phyloP scores from a whole-genome alignment of 1,139 yeast species.

The Diutina mesorugosa region DNA sequence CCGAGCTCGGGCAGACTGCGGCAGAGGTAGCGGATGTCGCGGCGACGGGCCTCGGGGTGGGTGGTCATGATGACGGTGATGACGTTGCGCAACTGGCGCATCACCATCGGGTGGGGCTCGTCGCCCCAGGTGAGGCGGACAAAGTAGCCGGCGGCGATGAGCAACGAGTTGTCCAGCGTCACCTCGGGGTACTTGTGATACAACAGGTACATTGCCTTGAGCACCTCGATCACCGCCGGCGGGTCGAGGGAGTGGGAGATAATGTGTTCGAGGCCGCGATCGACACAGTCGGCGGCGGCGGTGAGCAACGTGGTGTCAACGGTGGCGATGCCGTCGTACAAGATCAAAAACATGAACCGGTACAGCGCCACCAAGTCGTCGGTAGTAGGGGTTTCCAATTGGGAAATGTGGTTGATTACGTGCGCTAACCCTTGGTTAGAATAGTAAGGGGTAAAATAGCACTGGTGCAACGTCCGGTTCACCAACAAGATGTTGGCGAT shows the following conservation, averaged over 20 bases:
- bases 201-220: not conserved
- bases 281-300: not conserved
- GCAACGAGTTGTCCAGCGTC: not conserved
- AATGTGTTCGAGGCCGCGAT: not conserved
- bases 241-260: not conserved
- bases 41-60: not conserved
- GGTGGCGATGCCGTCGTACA: not conserved
- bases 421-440: not conserved
- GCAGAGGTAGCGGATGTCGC: not conserved
- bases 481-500: not conserved
- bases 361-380: not conserved
- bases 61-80: not conserved
- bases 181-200: not conserved
- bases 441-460: not conserved
- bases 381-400: not conserved
- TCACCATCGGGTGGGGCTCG: not conserved
- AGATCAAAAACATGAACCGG: not conserved
- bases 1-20: not conserved
- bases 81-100: not conserved
- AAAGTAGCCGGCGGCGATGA: not conserved
- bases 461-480: not conserved
- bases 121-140: not conserved
- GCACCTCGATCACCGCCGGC: constrained; percentile 1
- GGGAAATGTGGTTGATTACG: not conserved
- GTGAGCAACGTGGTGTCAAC: not conserved